These are phyloP conservation scores for Fusarium piperis DNA, from an alignment of 2,329 filamentous ascomycete species.

Conservation along the genomic window DNA sequence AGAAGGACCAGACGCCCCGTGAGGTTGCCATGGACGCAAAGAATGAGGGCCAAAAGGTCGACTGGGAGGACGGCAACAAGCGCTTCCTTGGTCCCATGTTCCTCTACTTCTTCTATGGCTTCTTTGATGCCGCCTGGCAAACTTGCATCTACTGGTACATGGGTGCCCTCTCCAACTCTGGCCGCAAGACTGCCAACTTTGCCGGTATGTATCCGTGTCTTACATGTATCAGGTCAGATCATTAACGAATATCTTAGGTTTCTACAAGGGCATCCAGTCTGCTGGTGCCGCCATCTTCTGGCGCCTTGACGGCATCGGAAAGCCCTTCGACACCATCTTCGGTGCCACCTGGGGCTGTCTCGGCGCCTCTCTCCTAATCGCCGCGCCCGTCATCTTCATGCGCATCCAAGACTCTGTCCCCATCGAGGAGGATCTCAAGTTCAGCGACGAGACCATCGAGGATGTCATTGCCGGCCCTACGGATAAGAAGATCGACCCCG, in stretches of 20 bases:
- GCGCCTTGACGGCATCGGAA: slow-evolving; percentile 39
- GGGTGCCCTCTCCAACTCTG: slow-evolving; percentile 90
- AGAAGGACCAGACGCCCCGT: slow-evolving; percentile 61
- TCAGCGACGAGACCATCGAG: slow-evolving; percentile 82
- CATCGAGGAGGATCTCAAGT: slow-evolving; percentile 83
- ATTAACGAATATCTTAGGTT: slow-evolving; percentile 57
- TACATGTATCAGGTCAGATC: neutral
- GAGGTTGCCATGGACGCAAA: slow-evolving; percentile 53
- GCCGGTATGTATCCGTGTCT: slow-evolving; percentile 46
- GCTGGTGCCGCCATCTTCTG: slow-evolving; percentile 43
- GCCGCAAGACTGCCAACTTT: slow-evolving; percentile 89
- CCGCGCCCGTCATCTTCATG: slow-evolving; percentile 79
- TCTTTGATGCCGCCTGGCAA: slow-evolving; percentile 75
- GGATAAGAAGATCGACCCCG: slow-evolving; percentile 30
- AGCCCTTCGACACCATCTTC: slow-evolving; percentile 76
- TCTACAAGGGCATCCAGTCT: slow-evolving; percentile 71
- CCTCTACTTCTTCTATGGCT: slow-evolving; percentile 76
- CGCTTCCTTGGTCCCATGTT: slow-evolving; percentile 71
- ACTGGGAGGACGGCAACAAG: slow-evolving; percentile 55
- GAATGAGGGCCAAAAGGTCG: slow-evolving; percentile 47
- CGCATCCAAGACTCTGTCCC: slow-evolving; percentile 80
- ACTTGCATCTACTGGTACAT: slow-evolving; percentile 67
- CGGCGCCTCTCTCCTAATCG: slow-evolving; percentile 75
- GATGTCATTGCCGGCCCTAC: slow-evolving; percentile 63
- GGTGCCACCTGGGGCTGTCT: slow-evolving; percentile 77